A percentile compares a stretch with the other conserved stretches of the same genome.
These are phyloP conservation scores for Silene vulgaris DNA, from an alignment of 179 eudicot genomes.

Conservation along the genomic window DNA sequence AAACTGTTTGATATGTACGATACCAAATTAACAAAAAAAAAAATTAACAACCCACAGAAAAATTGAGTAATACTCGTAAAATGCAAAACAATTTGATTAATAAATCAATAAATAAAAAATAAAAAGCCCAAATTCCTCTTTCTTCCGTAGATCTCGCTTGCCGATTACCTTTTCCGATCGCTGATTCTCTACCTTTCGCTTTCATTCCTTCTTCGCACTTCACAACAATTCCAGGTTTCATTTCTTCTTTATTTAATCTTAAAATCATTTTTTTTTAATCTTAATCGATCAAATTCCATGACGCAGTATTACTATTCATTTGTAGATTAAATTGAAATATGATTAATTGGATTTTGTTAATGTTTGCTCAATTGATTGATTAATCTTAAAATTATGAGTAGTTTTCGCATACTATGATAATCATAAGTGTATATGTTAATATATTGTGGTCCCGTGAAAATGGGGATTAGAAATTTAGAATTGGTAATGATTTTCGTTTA, in stretches of 20 bases:
- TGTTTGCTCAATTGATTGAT: not conserved
- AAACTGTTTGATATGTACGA: too few species aligned
- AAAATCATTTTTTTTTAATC: not conserved
- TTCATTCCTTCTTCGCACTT: not conserved
- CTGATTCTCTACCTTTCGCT: not conserved
- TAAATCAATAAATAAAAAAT: too few species aligned
- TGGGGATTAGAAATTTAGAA: not conserved
- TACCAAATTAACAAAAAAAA: too few species aligned
- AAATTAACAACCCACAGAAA: too few species aligned
- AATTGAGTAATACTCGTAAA: too few species aligned
- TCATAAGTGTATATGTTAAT: not conserved
- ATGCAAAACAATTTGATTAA: not conserved
- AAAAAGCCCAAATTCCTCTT: not conserved
- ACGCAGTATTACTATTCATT: not conserved
- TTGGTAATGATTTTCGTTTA: constrained; percentile 7
- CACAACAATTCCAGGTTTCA: not conserved
- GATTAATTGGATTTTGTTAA: not conserved
- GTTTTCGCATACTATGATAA: not conserved
- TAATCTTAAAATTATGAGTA: not conserved
- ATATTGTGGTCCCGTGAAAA: constrained; percentile 6
- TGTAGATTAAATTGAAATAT: not conserved
- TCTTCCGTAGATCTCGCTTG: constrained; percentile 11
- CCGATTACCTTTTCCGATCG: constrained; percentile 18
- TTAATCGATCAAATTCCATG: not conserved
- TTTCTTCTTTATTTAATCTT: not conserved